These are phyloP conservation scores for Sideroxylon spinosum DNA, from an alignment of 179 eudicot species.

Conservation along the genomic window DNA sequence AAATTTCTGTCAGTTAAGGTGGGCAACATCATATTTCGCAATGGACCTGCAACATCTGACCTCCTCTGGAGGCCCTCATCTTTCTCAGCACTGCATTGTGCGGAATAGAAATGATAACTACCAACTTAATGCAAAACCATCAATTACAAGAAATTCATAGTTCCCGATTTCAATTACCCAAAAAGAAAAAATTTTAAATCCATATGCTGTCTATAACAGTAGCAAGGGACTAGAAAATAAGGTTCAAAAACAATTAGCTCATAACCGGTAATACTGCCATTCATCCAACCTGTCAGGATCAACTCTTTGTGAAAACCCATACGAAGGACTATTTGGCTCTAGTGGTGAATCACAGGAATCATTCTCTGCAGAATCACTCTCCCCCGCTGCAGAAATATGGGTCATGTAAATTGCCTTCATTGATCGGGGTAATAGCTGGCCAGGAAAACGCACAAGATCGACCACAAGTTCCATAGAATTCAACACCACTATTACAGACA, in stretches of 20 bases:
- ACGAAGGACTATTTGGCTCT: conserved; percentile 94
- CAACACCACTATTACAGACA: conserved; percentile 86
- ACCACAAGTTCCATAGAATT: conserved; percentile 86
- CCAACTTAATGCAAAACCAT: conserved; percentile 8
- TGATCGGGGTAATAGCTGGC: conserved; percentile 83
- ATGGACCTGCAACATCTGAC: conserved; percentile 54
- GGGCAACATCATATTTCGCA: conserved; percentile 67
- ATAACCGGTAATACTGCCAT: neutral
- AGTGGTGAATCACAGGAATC: conserved; percentile 99
- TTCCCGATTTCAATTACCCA: neutral
- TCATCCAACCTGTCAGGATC: conserved; percentile 67
- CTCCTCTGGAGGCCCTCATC: conserved; percentile 57
- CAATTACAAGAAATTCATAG: neutral
- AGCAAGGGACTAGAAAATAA: neutral
- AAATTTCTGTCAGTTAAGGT: conserved; percentile 48
- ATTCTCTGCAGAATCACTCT: conserved; percentile 99
- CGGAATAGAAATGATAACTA: conserved; percentile 21
- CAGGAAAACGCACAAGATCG: conserved; percentile 94
- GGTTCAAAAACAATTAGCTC: neutral
- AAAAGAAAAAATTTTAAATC: neutral
- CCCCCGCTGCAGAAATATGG: conserved; percentile 89
- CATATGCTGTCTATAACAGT: neutral
- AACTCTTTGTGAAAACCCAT: conserved; percentile 65
- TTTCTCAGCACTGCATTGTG: conserved; percentile 65
- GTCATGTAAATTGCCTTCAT: conserved; percentile 80